Evolutionary conservation across 176 grass and related monocot species (phyloP), one percentile per base, ranked within the genome.

Genomic region (Musa acuminata): DNA sequence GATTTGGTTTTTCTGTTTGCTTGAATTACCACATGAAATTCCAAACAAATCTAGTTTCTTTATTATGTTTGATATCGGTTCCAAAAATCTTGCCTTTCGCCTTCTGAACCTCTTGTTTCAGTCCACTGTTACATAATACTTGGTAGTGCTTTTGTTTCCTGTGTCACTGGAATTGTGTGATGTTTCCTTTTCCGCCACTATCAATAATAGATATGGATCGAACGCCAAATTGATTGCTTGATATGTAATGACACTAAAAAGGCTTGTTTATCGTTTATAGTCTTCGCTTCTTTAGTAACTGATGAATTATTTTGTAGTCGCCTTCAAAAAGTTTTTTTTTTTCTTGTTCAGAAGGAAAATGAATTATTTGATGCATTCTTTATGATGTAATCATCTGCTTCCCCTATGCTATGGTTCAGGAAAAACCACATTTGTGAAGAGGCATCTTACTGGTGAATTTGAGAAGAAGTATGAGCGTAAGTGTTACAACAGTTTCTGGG

Each of bases 391-490:
- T n/a, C 48, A 19, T 51, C 2, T 43, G 35, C 12, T n/a, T 51
- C 16, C 51, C 17, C 48, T 70, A 70, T 69, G 21, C 66, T 19
- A 69, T 19, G 29, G 29, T 50, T 16, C 67, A 70, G 67, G 67
- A 9, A 70, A 70, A 51, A 70, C 67, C 51, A 70, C 67, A 49
- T 70, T 70, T 70, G 67, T 70, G 67, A 70, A 70, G 67, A 70
- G 67, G 67, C 67, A 70, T 50, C 67, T 70, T 70, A 70, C 67
- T 20, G 67, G 67, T 70, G 67, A 70, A 70, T 70, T 70, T 70
- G 67, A 70, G 48, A 70, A 70, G 67, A 70, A 70, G 13, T 70
- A 70, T 51, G 67, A 70, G 19, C 67, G 67, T 70, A 70, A 50
- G 43, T 70, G 43, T 51, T 70, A 1, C 51, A 16, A 50, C 13